Percentiles rank a stretch among this genome's conserved stretches.
Conservation (phyloP, 208 protist species). For the Leishmania amazonensis region DNA sequence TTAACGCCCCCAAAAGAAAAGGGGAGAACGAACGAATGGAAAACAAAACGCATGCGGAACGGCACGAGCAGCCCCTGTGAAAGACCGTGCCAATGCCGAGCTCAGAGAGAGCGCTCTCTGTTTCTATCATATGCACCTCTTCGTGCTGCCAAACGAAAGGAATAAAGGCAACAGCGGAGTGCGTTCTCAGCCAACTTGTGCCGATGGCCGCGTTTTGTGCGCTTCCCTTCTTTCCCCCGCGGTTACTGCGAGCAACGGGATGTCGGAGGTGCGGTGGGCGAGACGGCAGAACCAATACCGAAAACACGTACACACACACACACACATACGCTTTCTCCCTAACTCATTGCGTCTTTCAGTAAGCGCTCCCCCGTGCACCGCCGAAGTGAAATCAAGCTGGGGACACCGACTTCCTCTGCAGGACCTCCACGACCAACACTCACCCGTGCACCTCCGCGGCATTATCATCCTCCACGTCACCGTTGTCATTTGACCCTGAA, state of each 20-base stretch:
- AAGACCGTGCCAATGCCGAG: background rate
- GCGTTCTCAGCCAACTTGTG: too few species aligned
- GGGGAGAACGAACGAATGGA: background rate
- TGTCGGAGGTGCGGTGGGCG: background rate
- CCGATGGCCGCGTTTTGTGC: too few species aligned
- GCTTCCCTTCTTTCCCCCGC: background rate
- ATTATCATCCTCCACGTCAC: background rate
- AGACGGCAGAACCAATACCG: background rate
- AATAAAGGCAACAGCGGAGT: too few species aligned
- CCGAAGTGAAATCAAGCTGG: background rate
- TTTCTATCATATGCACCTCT: background rate
- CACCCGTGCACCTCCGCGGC: background rate
- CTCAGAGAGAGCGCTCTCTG: background rate
- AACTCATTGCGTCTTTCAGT: background rate
- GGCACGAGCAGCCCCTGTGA: background rate
- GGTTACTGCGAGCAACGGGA: background rate
- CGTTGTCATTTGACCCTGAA: background rate
- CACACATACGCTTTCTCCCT: background rate
- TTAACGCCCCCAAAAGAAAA: background rate
- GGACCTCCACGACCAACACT: background rate
- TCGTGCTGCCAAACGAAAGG: background rate
- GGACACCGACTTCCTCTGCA: background rate
- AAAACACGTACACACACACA: background rate
- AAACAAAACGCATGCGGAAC: background rate
- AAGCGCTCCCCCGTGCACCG: background rate